Evolutionary conservation across 108 stramenopile species (phyloP), one percentile per base, ranked within the genome.

Genomic region (Mediolabrus comicus): DNA sequence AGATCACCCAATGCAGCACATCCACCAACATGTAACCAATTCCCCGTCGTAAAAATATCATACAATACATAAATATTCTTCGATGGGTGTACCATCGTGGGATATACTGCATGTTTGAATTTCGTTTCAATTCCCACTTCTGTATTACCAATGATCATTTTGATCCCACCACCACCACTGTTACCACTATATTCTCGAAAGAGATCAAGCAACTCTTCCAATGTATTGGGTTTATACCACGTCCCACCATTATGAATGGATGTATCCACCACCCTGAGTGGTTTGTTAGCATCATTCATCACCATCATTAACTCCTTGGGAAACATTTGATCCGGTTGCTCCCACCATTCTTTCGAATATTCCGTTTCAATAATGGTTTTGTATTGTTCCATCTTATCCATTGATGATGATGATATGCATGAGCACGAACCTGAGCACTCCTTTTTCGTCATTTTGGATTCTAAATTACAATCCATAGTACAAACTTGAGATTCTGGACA

Each of bases 131-230:
- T 92, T 8, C 94, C 93, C 54, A 98, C 96, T 82, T 97, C 95
- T 0, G 96, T 98, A 67, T 98, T 98, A 8, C 97, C 97, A 17
- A 92, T 92, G 22, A 98, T 92, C 68, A 98, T 84, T 67, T 91
- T 95, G 62, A 91, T 80, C 33, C 83, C 87, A 39, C 87, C 80
- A 10, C 39, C 59, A 1, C 26, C 66, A 52, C 39, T 19, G 26
- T 62, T 61, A 12, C 80, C 60, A 12, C 86, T 83, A 53, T 84
- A 86, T 31, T 82, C 81, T n/a, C 88, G 79, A 70, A 95, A 83
- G 14, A 96, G 66, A 36, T 57, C 64, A 4, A 98, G 82, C 28
- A 98, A 62, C 46, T 86, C 89, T 22, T 65, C 68, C 35, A 98
- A 57, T 12, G 92, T 85, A 14, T 74, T 80, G 1, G 97, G 97